Evolutionary conservation across 1,284 basidiomycete genomes (phyloP).

Genomic region (Trichosporon sp.): DNA sequence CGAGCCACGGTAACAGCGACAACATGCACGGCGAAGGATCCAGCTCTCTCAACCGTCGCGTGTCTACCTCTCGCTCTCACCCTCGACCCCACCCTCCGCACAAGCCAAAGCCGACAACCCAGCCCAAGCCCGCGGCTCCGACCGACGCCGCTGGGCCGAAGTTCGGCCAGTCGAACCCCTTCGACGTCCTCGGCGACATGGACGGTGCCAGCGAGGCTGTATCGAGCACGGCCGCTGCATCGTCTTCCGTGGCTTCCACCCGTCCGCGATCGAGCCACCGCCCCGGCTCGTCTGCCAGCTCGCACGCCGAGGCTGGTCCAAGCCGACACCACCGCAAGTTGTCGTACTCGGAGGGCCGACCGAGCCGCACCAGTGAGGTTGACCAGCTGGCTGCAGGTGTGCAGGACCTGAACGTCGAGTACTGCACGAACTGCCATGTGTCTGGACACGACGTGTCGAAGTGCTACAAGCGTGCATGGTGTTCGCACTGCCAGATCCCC

Average conservation of each 20-base stretch:
- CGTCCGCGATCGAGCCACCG: neutral
- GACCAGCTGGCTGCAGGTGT: neutral
- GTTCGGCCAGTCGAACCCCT: constrained; percentile 7
- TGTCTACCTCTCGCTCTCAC: neutral
- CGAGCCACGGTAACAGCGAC: neutral
- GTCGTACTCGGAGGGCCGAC: neutral
- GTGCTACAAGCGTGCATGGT: constrained; percentile 7
- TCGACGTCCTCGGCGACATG: constrained; percentile 10
- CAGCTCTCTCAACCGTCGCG: neutral
- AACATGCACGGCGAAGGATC: neutral
- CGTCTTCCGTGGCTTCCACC: neutral
- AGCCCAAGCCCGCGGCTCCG: too few species aligned
- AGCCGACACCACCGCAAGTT: constrained; percentile 12
- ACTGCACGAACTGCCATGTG: constrained; percentile 12
- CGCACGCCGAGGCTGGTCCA: constrained; percentile 1
- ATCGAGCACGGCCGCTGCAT: neutral
- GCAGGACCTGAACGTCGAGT: neutral
- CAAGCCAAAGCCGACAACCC: neutral
- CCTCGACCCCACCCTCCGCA: neutral
- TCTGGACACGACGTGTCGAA: neutral
- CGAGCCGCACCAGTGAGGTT: neutral
- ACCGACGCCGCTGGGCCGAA: neutral
- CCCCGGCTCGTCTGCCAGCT: constrained; percentile 9
- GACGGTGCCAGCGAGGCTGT: constrained; percentile 6
- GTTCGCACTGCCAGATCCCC: constrained; percentile 11